A percentile compares a stretch with the other conserved stretches of the same genome.
Evolutionary conservation across 192 early-diverging fungal genomes (phyloP).

Genomic region (Mortierella claussenii): DNA sequence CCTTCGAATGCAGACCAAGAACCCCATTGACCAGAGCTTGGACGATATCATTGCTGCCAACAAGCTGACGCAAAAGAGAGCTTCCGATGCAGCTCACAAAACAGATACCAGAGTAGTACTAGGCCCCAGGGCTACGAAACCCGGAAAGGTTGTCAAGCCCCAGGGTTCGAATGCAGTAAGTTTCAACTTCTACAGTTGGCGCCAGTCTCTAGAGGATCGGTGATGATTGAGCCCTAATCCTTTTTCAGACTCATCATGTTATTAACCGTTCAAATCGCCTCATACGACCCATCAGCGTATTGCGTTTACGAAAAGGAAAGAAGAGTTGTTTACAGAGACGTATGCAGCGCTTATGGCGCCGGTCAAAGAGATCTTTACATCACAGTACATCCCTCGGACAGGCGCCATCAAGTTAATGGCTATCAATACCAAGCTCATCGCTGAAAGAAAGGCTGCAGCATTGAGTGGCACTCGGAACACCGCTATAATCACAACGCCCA

Average conservation of each 20-base stretch:
- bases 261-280: too few species aligned
- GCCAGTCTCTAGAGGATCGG: too few species aligned
- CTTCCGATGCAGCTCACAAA: background rate
- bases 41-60: slow-evolving; percentile 37
- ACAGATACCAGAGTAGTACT: background rate
- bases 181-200: too few species aligned
- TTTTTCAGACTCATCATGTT: too few species aligned
- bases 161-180: too few species aligned
- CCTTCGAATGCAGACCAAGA: too few species aligned
- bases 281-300: too few species aligned
- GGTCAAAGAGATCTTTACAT: slow-evolving; percentile 40
- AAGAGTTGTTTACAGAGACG: slow-evolving; percentile 29
- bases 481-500: background rate
- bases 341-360: slow-evolving; percentile 26
- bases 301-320: too few species aligned
- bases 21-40: slow-evolving; percentile 24
- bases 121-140: background rate
- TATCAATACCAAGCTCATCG: slow-evolving; percentile 5
- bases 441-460: background rate
- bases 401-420: slow-evolving; percentile 20
- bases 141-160: slow-evolving; percentile 1
- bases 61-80: slow-evolving; percentile 13
- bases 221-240: too few species aligned
- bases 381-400: slow-evolving; percentile 19
- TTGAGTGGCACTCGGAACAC: background rate